phyloP scores from a whole-genome alignment of 2,329 filamentous ascomycete species.

The Aspergillus neotritici region DNA sequence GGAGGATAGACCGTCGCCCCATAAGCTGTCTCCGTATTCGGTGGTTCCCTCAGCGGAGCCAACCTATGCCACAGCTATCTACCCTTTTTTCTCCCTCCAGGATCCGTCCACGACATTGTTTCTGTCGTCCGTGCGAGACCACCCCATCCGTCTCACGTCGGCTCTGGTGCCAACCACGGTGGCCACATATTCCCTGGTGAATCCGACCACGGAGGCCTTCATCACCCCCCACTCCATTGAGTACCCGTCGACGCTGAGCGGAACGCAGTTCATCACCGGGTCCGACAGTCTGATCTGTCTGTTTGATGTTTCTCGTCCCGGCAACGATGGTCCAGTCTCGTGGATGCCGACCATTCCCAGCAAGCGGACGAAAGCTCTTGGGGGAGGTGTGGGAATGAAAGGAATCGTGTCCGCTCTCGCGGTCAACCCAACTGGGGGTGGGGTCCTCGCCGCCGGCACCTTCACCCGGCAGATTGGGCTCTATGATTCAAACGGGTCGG shows the following conservation, averaged over 20 bases:
- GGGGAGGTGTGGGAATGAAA: constrained; percentile 48
- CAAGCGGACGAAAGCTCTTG: constrained; percentile 42
- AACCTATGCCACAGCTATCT: constrained; percentile 50
- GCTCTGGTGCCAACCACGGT: constrained; percentile 45
- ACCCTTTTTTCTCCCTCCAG: constrained; percentile 51
- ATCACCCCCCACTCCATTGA: constrained; percentile 51
- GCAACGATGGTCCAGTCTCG: constrained; percentile 42
- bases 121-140: constrained; percentile 48
- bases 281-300: constrained; percentile 48
- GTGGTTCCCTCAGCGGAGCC: constrained; percentile 43
- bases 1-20: constrained; percentile 30
- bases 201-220: constrained; percentile 52
- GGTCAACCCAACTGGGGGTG: constrained; percentile 38
- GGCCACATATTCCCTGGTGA: constrained; percentile 52
- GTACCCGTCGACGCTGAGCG: constrained; percentile 44
- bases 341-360: constrained; percentile 46
- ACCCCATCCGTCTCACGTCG: constrained; percentile 54
- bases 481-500: constrained; percentile 47
- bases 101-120: constrained; percentile 47
- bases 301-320: constrained; percentile 50
- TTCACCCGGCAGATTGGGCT: constrained; percentile 52
- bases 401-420: constrained; percentile 51
- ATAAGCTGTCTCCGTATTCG: constrained; percentile 43
- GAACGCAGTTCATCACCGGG: constrained; percentile 54
- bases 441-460: constrained; percentile 54